Evolutionary conservation across 2,329 filamentous ascomycete genomes (phyloP).

Genomic region (Cyanodermella asteris): DNA sequence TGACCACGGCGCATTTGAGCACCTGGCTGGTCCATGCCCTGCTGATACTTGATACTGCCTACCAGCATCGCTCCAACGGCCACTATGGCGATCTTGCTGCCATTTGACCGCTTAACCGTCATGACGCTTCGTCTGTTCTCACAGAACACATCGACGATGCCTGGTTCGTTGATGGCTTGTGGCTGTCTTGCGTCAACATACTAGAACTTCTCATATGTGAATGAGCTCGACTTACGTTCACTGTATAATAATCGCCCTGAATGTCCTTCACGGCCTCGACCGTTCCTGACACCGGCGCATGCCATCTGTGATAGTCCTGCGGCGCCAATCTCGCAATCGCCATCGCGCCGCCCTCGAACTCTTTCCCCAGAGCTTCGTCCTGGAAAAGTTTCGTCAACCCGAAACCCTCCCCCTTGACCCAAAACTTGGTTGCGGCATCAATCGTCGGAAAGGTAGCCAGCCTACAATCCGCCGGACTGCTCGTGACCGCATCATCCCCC

Average conservation of each 20-base stretch:
- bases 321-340: conserved; percentile 20
- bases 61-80: conserved; percentile 24
- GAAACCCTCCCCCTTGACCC: conserved; percentile 23
- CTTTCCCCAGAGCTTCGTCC: conserved; percentile 10
- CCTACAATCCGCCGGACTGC: conserved; percentile 21
- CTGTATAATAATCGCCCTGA: conserved; percentile 19
- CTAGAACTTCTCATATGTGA: too few relatives aligned
- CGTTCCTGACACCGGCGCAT: conserved; percentile 15
- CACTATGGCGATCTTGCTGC: conserved; percentile 15
- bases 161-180: conserved; percentile 19
- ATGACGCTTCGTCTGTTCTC: conserved; percentile 21
- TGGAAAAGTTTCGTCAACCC: conserved; percentile 14
- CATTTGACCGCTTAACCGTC: conserved; percentile 14
- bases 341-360: conserved; percentile 16
- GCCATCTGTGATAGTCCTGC: conserved; percentile 22
- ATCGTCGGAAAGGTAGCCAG: conserved; percentile 17
- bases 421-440: conserved; percentile 18
- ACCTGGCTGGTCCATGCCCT: conserved; percentile 13
- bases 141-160: conserved; percentile 21
- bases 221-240: too few relatives aligned
- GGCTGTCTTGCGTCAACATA: too few relatives aligned
- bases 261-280: conserved; percentile 16
- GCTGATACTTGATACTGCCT: conserved; percentile 19
- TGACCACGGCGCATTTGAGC: conserved; percentile 16
- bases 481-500: conserved; percentile 11